These are phyloP conservation scores for Pyrenochaeta sp. DNA, from an alignment of 2,329 filamentous ascomycete genomes.

Conservation along the genomic window DNA sequence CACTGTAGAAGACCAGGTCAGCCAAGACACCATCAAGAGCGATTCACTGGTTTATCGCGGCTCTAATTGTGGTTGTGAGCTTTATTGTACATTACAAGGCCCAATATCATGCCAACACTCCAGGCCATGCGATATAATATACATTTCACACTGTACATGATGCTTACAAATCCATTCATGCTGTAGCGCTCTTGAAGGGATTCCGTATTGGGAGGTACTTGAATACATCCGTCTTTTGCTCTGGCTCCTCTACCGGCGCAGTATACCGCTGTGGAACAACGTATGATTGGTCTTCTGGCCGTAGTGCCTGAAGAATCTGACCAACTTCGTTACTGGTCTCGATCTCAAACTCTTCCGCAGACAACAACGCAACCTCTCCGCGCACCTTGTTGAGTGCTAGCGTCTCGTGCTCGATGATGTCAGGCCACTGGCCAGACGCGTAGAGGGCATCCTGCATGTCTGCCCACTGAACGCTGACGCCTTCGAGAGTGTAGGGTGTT, in stretches of 20 bases:
- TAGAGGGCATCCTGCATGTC: slow-evolving; percentile 45
- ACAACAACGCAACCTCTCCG: slow-evolving; percentile 20
- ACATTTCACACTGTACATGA: background rate
- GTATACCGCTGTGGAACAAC: background rate
- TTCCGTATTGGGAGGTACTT: slow-evolving; percentile 26
- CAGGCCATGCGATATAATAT: slow-evolving; percentile 7
- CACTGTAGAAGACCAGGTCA: too few species aligned
- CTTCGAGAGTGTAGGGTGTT: slow-evolving; percentile 34
- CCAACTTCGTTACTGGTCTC: slow-evolving; percentile 28
- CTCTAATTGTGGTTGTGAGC: too few species aligned
- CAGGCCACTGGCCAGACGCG: slow-evolving; percentile 30
- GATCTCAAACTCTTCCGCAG: slow-evolving; percentile 28
- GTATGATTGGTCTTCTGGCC: slow-evolving; percentile 2
- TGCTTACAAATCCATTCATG: slow-evolving; percentile 15
- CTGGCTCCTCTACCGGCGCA: slow-evolving; percentile 6
- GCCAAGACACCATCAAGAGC: too few species aligned
- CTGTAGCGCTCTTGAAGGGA: slow-evolving; percentile 26
- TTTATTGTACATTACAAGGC: too few species aligned
- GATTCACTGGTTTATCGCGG: too few species aligned
- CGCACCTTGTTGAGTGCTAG: slow-evolving; percentile 22
- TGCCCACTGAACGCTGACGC: slow-evolving; percentile 43
- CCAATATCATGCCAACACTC: background rate
- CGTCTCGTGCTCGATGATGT: slow-evolving; percentile 29
- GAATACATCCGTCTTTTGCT: slow-evolving; percentile 20
- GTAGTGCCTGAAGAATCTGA: slow-evolving; percentile 18